These are phyloP conservation scores for Lupinus albus DNA, from an alignment of 306 rosid genomes.

Conservation along the genomic window DNA sequence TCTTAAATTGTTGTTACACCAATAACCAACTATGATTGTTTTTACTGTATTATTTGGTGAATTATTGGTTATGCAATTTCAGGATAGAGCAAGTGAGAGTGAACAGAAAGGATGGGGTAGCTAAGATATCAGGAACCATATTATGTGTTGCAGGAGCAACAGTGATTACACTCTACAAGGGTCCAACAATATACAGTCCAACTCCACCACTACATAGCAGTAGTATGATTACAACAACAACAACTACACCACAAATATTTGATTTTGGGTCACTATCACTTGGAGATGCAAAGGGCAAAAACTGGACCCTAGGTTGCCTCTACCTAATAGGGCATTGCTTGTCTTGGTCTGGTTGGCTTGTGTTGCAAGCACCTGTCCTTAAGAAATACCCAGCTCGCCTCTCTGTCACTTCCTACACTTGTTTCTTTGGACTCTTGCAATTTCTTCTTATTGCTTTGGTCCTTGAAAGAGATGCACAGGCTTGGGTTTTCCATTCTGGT, in stretches of 20 bases:
- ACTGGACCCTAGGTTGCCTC: constrained; percentile 88
- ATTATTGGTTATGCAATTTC: constrained; percentile 3
- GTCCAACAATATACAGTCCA: constrained; percentile 88
- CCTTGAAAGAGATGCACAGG: constrained; percentile 69
- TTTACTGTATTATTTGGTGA: background rate
- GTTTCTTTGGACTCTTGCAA: constrained; percentile 91
- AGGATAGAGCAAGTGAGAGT: constrained; percentile 78
- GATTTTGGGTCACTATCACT: constrained; percentile 42
- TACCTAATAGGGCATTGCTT: constrained; percentile 90
- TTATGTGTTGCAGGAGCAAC: constrained; percentile 91
- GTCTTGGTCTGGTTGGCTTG: constrained; percentile 97
- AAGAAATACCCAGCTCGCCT: constrained; percentile 97
- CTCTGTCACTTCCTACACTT: constrained; percentile 90
- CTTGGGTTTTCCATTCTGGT: constrained; percentile 86
- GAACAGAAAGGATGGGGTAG: constrained; percentile 83
- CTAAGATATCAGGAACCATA: constrained; percentile 69
- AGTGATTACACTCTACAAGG: constrained; percentile 88
- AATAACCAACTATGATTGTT: too few species aligned
- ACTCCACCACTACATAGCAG: constrained; percentile 40
- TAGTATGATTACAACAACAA: background rate
- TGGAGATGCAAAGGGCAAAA: constrained; percentile 84
- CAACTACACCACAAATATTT: background rate
- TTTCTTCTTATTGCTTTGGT: constrained; percentile 70
- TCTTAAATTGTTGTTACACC: too few species aligned
- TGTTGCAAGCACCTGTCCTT: constrained; percentile 84